Conservation (phyloP, 2,329 filamentous ascomycete genomes). For the Aspergillus aculeatus region DNA sequence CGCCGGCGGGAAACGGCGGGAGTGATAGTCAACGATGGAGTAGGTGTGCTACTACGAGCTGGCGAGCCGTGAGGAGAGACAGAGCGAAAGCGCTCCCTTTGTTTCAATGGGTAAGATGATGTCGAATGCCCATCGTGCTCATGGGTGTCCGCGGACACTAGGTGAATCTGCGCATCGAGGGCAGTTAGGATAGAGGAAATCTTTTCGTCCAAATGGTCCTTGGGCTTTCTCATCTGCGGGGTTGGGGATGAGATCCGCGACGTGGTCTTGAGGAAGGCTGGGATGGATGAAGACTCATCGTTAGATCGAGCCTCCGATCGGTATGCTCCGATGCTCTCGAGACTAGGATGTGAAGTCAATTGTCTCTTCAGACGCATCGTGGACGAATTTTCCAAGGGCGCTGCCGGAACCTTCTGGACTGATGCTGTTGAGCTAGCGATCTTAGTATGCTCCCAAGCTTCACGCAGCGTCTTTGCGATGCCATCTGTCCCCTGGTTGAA, state of each 20-base stretch:
- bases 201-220: conserved; percentile 73
- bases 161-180: conserved; percentile 75
- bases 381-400: conserved; percentile 21
- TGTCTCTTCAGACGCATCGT: conserved; percentile 29
- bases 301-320: conserved; percentile 25
- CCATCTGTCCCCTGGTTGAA: conserved; percentile 13
- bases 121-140: conserved; percentile 33
- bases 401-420: conserved; percentile 17
- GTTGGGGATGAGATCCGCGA: conserved; percentile 42
- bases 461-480: not conserved
- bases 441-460: conserved; percentile 19
- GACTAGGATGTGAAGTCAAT: conserved; percentile 32
- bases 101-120: conserved; percentile 34
- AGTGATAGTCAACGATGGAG: conserved; percentile 68
- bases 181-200: conserved; percentile 75
- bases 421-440: conserved; percentile 20
- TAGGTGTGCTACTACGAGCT: conserved; percentile 56
- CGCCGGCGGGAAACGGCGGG: conserved; percentile 49
- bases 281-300: conserved; percentile 18
- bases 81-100: conserved; percentile 44
- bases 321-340: conserved; percentile 33
- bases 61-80: conserved; percentile 34
- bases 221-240: conserved; percentile 45
- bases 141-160: conserved; percentile 55
- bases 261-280: conserved; percentile 17